These are phyloP conservation scores for Aureobasidium sp. DNA, from an alignment of 2,329 filamentous ascomycete species.

Conservation along the genomic window DNA sequence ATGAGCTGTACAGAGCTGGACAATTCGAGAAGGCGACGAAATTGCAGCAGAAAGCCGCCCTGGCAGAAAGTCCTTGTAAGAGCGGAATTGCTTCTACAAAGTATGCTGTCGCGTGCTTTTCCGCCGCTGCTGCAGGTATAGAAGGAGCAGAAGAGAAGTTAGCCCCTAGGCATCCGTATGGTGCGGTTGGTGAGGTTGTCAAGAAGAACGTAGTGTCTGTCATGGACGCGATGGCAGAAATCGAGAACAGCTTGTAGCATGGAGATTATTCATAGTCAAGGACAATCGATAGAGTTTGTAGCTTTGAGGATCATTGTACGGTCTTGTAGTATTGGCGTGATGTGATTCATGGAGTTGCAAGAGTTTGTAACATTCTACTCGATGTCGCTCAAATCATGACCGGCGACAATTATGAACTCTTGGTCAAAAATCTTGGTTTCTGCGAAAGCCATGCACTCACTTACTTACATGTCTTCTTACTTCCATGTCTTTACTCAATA, in stretches of 20 bases:
- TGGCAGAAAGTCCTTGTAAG: constrained; percentile 59
- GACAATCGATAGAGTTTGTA: too few species aligned
- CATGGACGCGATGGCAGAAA: neutral
- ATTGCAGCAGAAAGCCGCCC: constrained; percentile 54
- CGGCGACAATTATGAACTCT: too few species aligned
- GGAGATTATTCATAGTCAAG: too few species aligned
- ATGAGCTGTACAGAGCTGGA: constrained; percentile 53
- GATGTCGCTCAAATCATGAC: too few species aligned
- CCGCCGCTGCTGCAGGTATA: constrained; percentile 46
- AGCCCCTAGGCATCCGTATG: constrained; percentile 48
- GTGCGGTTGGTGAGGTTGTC: neutral
- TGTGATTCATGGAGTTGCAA: too few species aligned
- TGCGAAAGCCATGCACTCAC: too few species aligned
- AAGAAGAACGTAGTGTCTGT: neutral
- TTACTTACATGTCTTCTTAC: too few species aligned
- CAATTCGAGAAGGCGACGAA: constrained; percentile 51
- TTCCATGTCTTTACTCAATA: too few species aligned
- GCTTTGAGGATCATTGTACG: too few species aligned
- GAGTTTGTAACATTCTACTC: too few species aligned
- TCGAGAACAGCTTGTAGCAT: neutral
- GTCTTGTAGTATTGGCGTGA: too few species aligned
- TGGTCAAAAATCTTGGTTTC: too few species aligned
- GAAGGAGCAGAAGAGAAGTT: constrained; percentile 52
- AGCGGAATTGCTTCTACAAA: constrained; percentile 60
- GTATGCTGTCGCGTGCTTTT: constrained; percentile 49